Evolutionary conservation across 768 basidiomycete species (phyloP), one percentile per base, ranked within the genome.

Genomic region (Omphalotus guepiniiformis): DNA sequence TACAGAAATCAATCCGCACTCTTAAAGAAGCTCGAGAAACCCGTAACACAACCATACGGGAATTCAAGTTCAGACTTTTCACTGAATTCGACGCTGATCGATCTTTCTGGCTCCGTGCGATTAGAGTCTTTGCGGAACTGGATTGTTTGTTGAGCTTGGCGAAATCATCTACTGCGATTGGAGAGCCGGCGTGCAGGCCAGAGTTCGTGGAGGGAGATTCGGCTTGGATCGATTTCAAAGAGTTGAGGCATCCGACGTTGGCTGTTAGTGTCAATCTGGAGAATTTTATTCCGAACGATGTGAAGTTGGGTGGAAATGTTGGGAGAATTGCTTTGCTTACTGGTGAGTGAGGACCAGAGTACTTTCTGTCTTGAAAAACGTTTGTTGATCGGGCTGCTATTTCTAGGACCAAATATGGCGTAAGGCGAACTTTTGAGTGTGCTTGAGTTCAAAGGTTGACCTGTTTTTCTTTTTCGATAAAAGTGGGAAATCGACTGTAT

Each of bases 11-110:
- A 25, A 79, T 98, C 42, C 83, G 91, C 16, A 68, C 80, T 48
- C 74, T 96, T 26, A 98, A 98, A 66, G 96, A 99, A 67, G 93
- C 92, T 3, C 81, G 91, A 34, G 96, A 99, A 66, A 91, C 82
- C 47, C 83, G 87, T 32, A 88, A 74, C 50, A 76, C 79, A 2
- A 82, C 83, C 5, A 81, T 92, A 67, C 93, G 87, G 62, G 76
- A 80, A 8, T 99, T 97, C 72, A 89, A 85, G 61, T 77, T 72
- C 58, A 79, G 83, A 30, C 69, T 94, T 15, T 95, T 76, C 56
- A 77, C 72, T 23, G 88, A 92, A 64, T 93, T 94, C 56, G 89
- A 92, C 61, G 65, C 75, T 3, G 89, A 94, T 59, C 82, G 89
- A 36, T 73, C 78, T 12, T 66, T 85, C 13, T 95, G 91, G 90